Conservation (phyloP, 306 rosid genomes). For the Acacia confusa region DNA sequence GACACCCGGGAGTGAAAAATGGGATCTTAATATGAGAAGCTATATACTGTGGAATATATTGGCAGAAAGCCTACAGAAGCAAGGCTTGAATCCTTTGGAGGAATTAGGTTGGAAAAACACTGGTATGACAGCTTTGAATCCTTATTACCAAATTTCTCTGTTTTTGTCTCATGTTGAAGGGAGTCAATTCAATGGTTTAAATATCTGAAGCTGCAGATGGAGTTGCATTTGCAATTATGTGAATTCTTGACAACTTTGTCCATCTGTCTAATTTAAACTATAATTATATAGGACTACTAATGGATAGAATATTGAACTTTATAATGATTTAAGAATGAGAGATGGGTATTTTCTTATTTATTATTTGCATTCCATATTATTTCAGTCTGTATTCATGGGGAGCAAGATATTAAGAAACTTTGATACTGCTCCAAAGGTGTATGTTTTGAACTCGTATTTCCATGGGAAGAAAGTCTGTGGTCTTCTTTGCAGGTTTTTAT, state of each 20-base stretch:
- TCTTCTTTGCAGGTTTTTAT: background rate
- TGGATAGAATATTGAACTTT: background rate
- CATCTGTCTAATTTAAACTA: background rate
- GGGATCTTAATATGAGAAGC: conserved; percentile 83
- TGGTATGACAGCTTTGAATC: conserved; percentile 40
- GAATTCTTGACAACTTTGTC: background rate
- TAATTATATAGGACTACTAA: background rate
- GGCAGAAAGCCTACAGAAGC: conserved; percentile 54
- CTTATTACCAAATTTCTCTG: conserved; percentile 11
- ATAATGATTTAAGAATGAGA: background rate
- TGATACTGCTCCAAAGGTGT: background rate
- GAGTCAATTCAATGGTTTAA: background rate
- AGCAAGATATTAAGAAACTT: background rate
- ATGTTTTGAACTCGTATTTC: background rate
- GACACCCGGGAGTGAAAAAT: conserved; percentile 63
- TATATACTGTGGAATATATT: conserved; percentile 65
- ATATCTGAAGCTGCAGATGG: conserved; percentile 7
- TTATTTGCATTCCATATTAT: background rate
- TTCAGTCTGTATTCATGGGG: background rate
- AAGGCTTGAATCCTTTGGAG: conserved; percentile 68
- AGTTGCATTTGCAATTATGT: background rate
- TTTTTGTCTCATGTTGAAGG: conserved; percentile 13
- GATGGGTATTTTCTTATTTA: background rate
- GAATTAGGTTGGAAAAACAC: conserved; percentile 83
- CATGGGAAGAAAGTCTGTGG: background rate